Base-by-base conservation (phyloP, 768 basidiomycete genomes). In the Psilocybe azurescens region DNA sequence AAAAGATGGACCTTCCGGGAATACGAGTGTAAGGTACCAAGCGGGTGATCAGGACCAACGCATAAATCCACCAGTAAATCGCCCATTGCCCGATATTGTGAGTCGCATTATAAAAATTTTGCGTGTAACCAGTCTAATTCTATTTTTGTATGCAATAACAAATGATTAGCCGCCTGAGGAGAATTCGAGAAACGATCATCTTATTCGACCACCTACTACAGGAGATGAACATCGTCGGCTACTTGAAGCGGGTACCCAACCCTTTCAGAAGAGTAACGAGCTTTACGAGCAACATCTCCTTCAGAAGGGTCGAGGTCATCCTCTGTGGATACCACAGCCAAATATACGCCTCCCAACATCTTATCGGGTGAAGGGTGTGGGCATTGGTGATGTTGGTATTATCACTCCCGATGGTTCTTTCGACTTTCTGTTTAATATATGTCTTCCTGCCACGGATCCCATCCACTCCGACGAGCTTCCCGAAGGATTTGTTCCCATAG, bases 341-440 rank as follows among this genome's bases (percentile, higher is more conserved):
- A 69, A 72, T 38, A 56, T 53, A 30, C 61, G 46, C 10, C 61
- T 74, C 7, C 71, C 72, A 18, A 51, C 57, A 3, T 66, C 67
- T 18, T 72, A 74, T 51, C 68, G 65, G 53, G 62, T 58, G 5
- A 58, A 67, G 39, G 78, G 78, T 0, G 69, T 76, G 48, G 71
- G 61, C 28, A 77, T 79, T 44, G 79, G 79, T 1, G 79, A 80
- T 56, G 74, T 80, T 13, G 77, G 77, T 9, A 69, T 78, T 16
- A 59, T 81, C 24, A 70, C 74, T 3, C 68, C 67, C 14, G 63
- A 70, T 52, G 79, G 78, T 50, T 65, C 62, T 5, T 81, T 81
- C 36, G 73, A 74, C 53, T 72, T 75, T 49, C 71, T 78, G 4
- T 80, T 79, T 67, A 79, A 78, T 58, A 70, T 80, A 7, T 76